Evolutionary conservation across 2,329 filamentous ascomycete genomes (phyloP), one percentile per base, ranked within the genome.

Genomic region (Penicillium sp.): DNA sequence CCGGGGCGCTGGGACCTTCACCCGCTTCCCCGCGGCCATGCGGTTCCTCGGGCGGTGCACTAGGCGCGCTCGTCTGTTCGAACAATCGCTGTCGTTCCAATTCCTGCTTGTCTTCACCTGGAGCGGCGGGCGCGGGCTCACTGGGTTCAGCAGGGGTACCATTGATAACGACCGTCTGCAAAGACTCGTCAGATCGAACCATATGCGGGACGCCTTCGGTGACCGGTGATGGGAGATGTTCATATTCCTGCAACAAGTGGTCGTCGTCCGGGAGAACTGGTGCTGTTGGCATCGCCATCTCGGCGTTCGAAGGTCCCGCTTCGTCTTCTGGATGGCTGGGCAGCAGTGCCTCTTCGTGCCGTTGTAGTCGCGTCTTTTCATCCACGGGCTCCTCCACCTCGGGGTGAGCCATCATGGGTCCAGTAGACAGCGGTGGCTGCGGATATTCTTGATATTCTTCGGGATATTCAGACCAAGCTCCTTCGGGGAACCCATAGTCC

Each of bases 301-400:
- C 63, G 43, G 62, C 61, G 5, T 75, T 73, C 6, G 82, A 83
- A 9, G 79, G 75, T n/a, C 76, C 76, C 26, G 73, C 71, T 52
- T 77, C 72, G 11, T 71, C 64, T 0, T 71, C 78, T 13, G 90
- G 92, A 64, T 87, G 87, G 67, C 92, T 96, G 2, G 93, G 93
- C 19, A 97, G 75, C 5, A 97, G 77, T 43, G 87, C 83, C 61
- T 88, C 83, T 74, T 97, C 92, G 36, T 91, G 91, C 54, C 85
- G 84, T 43, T 87, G 84, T 54, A 94, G 76, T 45, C 87, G 86
- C 55, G 95, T 88, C 72, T 97, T 97, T 60, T 97, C 94, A 11
- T 88, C 86, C 28, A 92, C 76, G 4, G 77, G 81, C 55, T 83
- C 83, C 51, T 91, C 86, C 69, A 62, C 83, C 81, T 51, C 80